Evolutionary conservation across 176 grass and related monocot genomes (phyloP), one percentile per base, ranked within the genome.

Genomic region (Guadua angustifolia): DNA sequence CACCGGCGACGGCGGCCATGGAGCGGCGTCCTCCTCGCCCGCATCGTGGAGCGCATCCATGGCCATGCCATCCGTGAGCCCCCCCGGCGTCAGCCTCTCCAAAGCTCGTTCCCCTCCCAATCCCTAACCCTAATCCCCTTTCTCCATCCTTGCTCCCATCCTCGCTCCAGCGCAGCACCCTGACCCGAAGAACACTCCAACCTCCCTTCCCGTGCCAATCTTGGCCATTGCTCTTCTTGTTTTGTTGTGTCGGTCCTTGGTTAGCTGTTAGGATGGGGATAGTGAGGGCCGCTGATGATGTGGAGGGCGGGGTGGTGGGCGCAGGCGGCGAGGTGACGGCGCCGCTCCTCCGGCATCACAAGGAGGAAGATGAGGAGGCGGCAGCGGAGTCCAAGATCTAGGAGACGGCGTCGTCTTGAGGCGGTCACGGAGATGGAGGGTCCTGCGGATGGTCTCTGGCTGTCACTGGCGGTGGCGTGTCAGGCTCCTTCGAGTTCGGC

Each of bases 401-500:
- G 25, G 70, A 16, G 25, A 21, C 66, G 12, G 63, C 25, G 24
- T 45, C 25, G 5, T 62, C 35, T 5, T 44, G 60, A 8, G 36
- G 21, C 19, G 50, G 19, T 0, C 16, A 7, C 9, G 46, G 9
- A 24, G 33, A 5, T 0, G 73, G 16, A 19, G 33, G 82, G 25
- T 89, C 90, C 71, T 90, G 52, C 73, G 66, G 77, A 86, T 89
- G 88, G 80, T 95, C 66, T 64, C 86, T n/a, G n/a, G 70, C 57
- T 90, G 18, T 82, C 88, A 81, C 91, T 91, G 46, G 91, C 80
- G 39, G 94, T 93, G n/a, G 90, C 53, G 77, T 96, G 47, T 93
- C 88, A 67, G 94, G 94, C 75, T 91, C 94, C 81, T 96, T 96
- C 66, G 91, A 85, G 79, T 96, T 91, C 83, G 94, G 94, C 82